Percentiles rank a stretch among this genome's conserved stretches.
Conservation (phyloP, 805 yeast species). For the Tetrapisispora pingtungensis region DNA sequence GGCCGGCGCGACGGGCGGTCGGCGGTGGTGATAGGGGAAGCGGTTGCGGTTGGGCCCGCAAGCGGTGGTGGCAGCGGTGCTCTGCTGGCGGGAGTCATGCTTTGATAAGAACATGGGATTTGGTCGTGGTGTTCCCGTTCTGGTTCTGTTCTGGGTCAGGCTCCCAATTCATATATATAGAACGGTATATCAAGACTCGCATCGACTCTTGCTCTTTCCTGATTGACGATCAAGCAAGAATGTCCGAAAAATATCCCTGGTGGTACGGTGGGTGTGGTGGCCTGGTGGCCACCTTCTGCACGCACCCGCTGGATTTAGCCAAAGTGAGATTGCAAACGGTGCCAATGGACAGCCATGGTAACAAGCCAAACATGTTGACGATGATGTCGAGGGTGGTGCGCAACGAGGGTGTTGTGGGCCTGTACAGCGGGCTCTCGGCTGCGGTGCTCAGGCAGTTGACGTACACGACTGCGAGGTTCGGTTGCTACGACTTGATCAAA, state of each 20-base stretch:
- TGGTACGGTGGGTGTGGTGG: conserved; percentile 67
- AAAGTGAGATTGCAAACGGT: conserved; percentile 84
- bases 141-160: too few species aligned
- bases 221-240: too few species aligned
- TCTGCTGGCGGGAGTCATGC: too few species aligned
- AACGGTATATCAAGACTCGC: too few species aligned
- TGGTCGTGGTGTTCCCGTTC: too few species aligned
- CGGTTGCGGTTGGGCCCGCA: too few species aligned
- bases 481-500: conserved; percentile 71
- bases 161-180: too few species aligned
- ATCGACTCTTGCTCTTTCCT: too few species aligned
- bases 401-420: conserved; percentile 52
- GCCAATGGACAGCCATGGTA: conserved; percentile 26
- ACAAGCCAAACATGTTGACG: conserved; percentile 51
- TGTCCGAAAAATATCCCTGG: conserved; percentile 32
- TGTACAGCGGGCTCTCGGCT: conserved; percentile 79
- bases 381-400: conserved; percentile 33
- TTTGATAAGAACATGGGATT: too few species aligned
- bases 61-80: too few species aligned
- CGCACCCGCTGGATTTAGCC: conserved; percentile 81
- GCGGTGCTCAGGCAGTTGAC: conserved; percentile 79
- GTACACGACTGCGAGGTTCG: conserved; percentile 78
- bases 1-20: too few species aligned
- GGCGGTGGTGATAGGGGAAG: too few species aligned
- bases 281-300: conserved; percentile 52